phyloP scores from a whole-genome alignment of 2,329 filamentous ascomycete species.

The Colletotrichum sublineola region DNA sequence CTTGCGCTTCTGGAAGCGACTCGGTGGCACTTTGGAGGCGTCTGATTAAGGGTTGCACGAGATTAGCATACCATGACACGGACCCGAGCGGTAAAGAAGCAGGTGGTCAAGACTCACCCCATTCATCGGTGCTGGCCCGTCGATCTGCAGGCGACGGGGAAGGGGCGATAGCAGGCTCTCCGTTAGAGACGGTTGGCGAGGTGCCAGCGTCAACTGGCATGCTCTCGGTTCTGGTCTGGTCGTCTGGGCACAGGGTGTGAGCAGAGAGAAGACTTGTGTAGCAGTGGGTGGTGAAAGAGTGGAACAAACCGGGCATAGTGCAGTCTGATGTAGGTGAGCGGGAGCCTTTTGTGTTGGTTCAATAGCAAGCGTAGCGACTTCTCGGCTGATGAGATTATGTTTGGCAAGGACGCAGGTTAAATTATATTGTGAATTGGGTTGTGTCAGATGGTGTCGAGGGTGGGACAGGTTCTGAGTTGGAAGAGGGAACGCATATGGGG shows the following conservation, averaged over 20 bases:
- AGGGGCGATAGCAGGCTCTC: constrained; percentile 20
- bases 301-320: constrained; percentile 29
- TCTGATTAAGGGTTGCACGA: constrained; percentile 55
- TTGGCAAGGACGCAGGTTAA: background rate
- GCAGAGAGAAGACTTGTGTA: background rate
- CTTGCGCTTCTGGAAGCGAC: constrained; percentile 77
- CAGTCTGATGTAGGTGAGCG: background rate
- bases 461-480: background rate
- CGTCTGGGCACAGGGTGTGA: constrained; percentile 15
- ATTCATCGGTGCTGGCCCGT: constrained; percentile 60
- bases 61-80: constrained; percentile 24
- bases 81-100: background rate
- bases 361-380: background rate
- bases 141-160: constrained; percentile 49
- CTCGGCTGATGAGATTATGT: background rate
- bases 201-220: constrained; percentile 19
- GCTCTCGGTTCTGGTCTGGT: constrained; percentile 27
- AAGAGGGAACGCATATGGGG: background rate
- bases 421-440: background rate
- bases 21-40: constrained; percentile 75
- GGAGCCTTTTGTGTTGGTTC: background rate
- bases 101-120: constrained; percentile 55
- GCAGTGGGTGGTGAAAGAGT: no score
- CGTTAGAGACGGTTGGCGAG: constrained; percentile 10
- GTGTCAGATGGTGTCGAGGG: background rate